These are phyloP conservation scores for Tetracentron sinense DNA, from an alignment of 164 flowering plant species.

Conservation along the genomic window DNA sequence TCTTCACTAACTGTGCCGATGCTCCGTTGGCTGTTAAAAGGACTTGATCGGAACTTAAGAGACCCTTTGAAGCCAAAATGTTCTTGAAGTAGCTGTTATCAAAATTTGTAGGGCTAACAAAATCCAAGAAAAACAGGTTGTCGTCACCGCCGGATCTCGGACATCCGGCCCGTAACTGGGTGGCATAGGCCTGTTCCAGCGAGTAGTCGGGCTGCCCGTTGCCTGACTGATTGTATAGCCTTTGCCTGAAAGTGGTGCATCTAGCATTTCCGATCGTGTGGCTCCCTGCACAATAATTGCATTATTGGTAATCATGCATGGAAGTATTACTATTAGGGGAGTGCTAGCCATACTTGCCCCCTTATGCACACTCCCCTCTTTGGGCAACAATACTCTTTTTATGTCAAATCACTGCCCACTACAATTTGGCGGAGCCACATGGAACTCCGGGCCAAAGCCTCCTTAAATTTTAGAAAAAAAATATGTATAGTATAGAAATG, in stretches of 20 bases:
- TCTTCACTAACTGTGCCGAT: not conserved
- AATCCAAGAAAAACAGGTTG: not conserved
- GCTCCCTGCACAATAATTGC: not conserved
- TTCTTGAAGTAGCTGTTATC: constrained; percentile 10
- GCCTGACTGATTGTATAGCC: not conserved
- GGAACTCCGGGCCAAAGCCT: too few species aligned
- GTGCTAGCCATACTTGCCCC: too few species aligned
- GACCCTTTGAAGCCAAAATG: constrained; percentile 5
- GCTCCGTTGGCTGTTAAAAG: constrained; percentile 1
- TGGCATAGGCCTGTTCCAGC: not conserved
- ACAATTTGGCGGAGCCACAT: too few species aligned
- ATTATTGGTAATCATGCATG: not conserved
- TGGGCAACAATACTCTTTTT: too few species aligned
- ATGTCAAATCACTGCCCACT: too few species aligned
- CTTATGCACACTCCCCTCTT: too few species aligned
- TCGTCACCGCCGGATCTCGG: not conserved
- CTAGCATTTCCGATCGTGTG: constrained; percentile 3
- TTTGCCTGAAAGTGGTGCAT: not conserved
- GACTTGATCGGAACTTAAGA: constrained; percentile 6
- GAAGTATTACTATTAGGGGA: too few species aligned
- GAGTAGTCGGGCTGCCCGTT: not conserved
- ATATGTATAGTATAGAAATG: too few species aligned
- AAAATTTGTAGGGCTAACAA: not conserved
- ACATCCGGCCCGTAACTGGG: not conserved
- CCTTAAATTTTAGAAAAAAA: too few species aligned